Base-by-base conservation (phyloP, 129 eudicot genomes). In the Heracleum sosnowskyi region DNA sequence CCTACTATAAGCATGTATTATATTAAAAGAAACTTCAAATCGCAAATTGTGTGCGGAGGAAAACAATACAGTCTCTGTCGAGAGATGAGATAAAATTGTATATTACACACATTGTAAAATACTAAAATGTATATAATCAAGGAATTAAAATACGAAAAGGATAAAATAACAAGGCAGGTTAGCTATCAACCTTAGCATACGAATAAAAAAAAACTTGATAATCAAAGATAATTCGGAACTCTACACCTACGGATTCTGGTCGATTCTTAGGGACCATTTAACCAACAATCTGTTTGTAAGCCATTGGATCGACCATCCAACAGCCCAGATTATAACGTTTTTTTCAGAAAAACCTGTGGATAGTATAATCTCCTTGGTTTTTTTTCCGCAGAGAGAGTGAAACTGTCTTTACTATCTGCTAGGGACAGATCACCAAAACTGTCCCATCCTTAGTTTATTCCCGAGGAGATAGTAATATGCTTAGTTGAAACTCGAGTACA, bases 1-100 rank as follows among this genome's bases (percentile, higher is more conserved):
- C 98, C 98, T 95, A 88, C 39, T 63, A 79, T 76, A 87, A 51
- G 81, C 66, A 76, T 29, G 53, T 68, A 39, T 8, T 9, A 51
- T 20, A 74, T 78, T 78, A 76, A 13, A 77, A 78, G 35, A 71
- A 57, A 37, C 46, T 31, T 51, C 44, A 55, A 76, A 51, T 45
- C 26, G n/a, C 17, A 42, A 73, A 63, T 64, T 17, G 36, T 55
- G 40, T 44, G 26, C 35, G 57, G 42, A 31, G 39, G 79, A 7
- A 53, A 42, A 47, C 41, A 46, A 74, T 9, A 26, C 18, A 44
- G 20, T 73, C 29, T 73, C 40, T 29, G 62, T 45, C 10, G 37
- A 45, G 9, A 46, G 28, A 47, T 44, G 35, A 44, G 13, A 74
- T 15, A 40, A 12, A 22, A 5, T n/a, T n/a, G 12, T 10, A 40